These are phyloP conservation scores for Fusarium sp. DNA, from an alignment of 2,329 filamentous ascomycete species.

Conservation along the genomic window DNA sequence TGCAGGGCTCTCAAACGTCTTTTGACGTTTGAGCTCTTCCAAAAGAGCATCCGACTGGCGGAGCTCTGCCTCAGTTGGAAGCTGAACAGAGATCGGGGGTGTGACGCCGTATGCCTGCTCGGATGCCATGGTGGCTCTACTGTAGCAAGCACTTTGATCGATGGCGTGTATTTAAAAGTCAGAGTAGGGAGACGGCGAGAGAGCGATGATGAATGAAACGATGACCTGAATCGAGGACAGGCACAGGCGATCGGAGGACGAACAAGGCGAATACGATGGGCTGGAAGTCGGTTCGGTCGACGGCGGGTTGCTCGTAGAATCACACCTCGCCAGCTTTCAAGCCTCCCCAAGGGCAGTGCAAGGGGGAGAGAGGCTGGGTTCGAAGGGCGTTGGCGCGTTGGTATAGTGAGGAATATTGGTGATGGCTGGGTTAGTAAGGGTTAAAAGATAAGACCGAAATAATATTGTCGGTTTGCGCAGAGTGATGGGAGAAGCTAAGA, in stretches of 20 bases:
- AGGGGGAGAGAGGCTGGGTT: conserved; percentile 36
- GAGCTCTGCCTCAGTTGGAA: conserved; percentile 82
- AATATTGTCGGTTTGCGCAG: conserved; percentile 25
- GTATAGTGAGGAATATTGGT: conserved; percentile 30
- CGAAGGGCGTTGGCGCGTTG: conserved; percentile 20
- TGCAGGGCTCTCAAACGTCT: conserved; percentile 87
- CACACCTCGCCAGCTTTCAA: conserved; percentile 22
- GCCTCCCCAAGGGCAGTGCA: conserved; percentile 40
- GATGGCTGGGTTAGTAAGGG: conserved; percentile 13
- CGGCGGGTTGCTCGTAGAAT: neutral
- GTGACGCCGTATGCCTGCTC: conserved; percentile 74
- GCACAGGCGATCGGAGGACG: neutral
- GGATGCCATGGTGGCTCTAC: conserved; percentile 50
- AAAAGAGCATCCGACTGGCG: conserved; percentile 82
- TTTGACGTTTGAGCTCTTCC: conserved; percentile 85
- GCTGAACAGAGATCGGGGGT: conserved; percentile 79
- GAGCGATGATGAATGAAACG: neutral
- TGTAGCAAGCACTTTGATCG: conserved; percentile 9
- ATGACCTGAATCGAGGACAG: neutral
- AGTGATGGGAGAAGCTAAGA: conserved; percentile 17
- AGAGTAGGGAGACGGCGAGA: neutral
- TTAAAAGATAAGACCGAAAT: conserved; percentile 25
- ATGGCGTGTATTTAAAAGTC: conserved; percentile 6
- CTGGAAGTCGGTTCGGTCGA: conserved; percentile 1
- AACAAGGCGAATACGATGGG: conserved; percentile 3